phyloP scores from a whole-genome alignment of 78 protist species.

The Creolimax fragrantissima region DNA sequence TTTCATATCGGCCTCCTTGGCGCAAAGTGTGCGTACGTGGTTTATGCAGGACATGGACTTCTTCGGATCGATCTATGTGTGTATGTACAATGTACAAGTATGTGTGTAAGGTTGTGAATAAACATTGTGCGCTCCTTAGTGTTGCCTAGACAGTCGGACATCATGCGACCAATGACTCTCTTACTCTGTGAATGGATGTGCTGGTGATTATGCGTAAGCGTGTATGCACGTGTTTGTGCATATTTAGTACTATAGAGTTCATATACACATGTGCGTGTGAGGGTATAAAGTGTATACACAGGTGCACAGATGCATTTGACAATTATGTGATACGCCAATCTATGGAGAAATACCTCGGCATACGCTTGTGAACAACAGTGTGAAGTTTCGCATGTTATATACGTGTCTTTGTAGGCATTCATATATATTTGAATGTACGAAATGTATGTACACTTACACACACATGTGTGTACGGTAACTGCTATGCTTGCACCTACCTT shows the following conservation, averaged over 20 bases:
- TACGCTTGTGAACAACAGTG: too few species aligned
- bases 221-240: not conserved
- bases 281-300: not conserved
- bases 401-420: not conserved
- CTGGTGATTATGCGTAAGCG: not conserved
- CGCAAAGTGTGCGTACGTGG: not conserved
- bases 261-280: not conserved
- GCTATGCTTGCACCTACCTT: too few species aligned
- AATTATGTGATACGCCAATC: too few species aligned
- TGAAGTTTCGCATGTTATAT: not conserved
- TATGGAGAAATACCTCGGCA: too few species aligned
- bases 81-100: not conserved
- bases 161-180: too few species aligned
- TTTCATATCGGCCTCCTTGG: constrained; percentile 44
- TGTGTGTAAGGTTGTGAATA: not conserved
- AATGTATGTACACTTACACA: not conserved
- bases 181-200: not conserved
- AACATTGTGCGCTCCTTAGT: too few species aligned
- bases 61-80: not conserved
- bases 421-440: not conserved
- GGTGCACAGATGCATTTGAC: too few species aligned
- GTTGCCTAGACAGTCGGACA: too few species aligned
- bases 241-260: not conserved
- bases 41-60: not conserved
- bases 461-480: not conserved